phyloP scores from a whole-genome alignment of 1,284 basidiomycete genomes.

The Moesziomyces aphidis region DNA sequence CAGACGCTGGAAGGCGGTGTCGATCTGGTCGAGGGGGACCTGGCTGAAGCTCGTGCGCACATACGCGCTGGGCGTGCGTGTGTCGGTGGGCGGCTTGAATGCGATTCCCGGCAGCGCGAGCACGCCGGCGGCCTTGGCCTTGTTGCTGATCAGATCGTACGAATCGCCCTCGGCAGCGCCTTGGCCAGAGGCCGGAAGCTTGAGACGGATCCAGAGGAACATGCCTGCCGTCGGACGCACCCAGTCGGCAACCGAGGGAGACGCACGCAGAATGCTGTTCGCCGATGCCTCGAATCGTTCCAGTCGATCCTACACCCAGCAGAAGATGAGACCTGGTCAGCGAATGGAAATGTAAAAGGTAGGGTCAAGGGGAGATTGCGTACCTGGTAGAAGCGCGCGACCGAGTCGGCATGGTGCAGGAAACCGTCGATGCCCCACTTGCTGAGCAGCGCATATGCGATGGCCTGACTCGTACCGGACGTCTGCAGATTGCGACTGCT shows the following conservation, averaged over 20 bases:
- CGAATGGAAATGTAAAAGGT: not conserved
- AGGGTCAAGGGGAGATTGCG: not conserved
- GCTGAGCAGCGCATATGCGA: conserved; percentile 78
- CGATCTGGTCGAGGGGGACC: conserved; percentile 55
- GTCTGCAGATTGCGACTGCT: conserved; percentile 83
- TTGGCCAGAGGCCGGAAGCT: conserved; percentile 50
- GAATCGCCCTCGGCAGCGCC: conserved; percentile 74
- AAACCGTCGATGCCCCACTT: conserved; percentile 80
- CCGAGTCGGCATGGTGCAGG: conserved; percentile 75
- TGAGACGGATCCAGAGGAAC: conserved; percentile 68
- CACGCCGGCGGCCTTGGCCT: conserved; percentile 83
- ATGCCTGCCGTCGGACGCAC: conserved; percentile 82
- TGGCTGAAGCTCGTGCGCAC: conserved; percentile 63
- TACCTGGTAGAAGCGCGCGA: conserved; percentile 82
- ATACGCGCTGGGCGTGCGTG: conserved; percentile 41
- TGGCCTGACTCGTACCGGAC: conserved; percentile 78
- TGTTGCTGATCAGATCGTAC: conserved; percentile 78
- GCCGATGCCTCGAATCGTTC: conserved; percentile 34
- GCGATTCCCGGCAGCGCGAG: conserved; percentile 84
- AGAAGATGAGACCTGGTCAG: not conserved
- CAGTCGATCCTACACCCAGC: conserved; percentile 19
- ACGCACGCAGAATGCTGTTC: conserved; percentile 8
- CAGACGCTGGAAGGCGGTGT: conserved; percentile 52
- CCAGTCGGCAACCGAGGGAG: conserved; percentile 72
- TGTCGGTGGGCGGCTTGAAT: conserved; percentile 44